Conservation (phyloP, 352 stramenopile genomes). For the Phytophthora tubulina region DNA sequence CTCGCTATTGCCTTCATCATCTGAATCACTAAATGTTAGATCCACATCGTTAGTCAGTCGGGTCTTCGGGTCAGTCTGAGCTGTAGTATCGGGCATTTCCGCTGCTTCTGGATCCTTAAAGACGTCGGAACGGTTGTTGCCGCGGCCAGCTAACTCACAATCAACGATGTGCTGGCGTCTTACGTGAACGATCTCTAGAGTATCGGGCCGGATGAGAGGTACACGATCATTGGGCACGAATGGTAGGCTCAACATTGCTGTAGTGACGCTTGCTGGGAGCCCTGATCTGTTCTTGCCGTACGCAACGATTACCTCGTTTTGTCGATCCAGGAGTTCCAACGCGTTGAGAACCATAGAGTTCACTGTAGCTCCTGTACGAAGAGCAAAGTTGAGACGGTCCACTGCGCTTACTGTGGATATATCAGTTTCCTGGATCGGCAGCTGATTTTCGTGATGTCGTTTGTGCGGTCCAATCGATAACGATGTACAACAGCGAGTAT, state of each 20-base stretch:
- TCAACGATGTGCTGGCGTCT: slow-evolving; percentile 11
- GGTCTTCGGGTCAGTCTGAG: no score
- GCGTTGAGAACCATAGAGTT: background rate
- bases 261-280: background rate
- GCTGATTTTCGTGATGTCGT: no score
- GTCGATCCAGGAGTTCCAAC: background rate
- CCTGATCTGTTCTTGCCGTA: slow-evolving; percentile 8
- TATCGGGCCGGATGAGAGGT: slow-evolving; percentile 3
- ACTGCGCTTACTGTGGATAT: no score
- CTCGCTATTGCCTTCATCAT: background rate
- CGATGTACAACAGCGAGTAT: no score
- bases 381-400: slow-evolving; percentile 1
- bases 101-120: slow-evolving; percentile 9
- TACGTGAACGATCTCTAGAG: background rate
- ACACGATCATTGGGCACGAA: background rate
- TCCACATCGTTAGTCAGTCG: no score
- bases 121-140: background rate
- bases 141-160: background rate
- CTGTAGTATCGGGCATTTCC: no score
- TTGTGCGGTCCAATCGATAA: no score
- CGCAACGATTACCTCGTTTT: background rate
- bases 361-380: background rate
- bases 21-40: no score
- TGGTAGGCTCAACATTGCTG: slow-evolving; percentile 2
- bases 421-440: no score